phyloP scores from a whole-genome alignment of 2,329 filamentous ascomycete species.

The Lecanicillium sp. region DNA sequence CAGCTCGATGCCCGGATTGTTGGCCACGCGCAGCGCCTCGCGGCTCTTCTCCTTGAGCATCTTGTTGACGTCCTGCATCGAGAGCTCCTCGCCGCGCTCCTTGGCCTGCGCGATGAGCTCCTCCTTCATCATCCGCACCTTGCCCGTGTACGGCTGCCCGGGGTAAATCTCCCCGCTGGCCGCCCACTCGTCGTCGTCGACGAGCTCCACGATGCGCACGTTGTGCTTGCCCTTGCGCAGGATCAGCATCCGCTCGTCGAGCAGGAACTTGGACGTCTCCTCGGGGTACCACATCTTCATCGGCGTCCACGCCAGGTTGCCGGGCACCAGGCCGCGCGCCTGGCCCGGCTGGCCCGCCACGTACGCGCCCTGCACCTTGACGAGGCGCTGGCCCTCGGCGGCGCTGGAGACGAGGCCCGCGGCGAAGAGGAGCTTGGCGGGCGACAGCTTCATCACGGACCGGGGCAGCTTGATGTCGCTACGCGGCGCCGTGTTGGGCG shows the following conservation, averaged over 20 bases:
- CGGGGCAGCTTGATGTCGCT: slow-evolving; percentile 54
- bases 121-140: slow-evolving; percentile 37
- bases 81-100: slow-evolving; percentile 23
- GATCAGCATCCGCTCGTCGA: slow-evolving; percentile 53
- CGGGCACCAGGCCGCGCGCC: slow-evolving; percentile 38
- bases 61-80: slow-evolving; percentile 23
- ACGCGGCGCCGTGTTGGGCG: slow-evolving; percentile 42
- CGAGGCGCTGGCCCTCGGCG: slow-evolving; percentile 54
- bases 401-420: slow-evolving; percentile 51
- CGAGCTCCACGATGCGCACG: slow-evolving; percentile 53
- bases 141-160: slow-evolving; percentile 46
- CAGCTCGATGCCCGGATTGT: slow-evolving; percentile 37
- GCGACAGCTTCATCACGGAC: slow-evolving; percentile 50
- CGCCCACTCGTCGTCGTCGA: slow-evolving; percentile 50
- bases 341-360: slow-evolving; percentile 48
- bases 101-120: slow-evolving; percentile 32
- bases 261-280: slow-evolving; percentile 54
- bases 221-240: slow-evolving; percentile 60
- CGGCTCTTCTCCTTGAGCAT: slow-evolving; percentile 23
- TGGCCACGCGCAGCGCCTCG: slow-evolving; percentile 27
- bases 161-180: slow-evolving; percentile 44
- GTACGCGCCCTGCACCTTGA: slow-evolving; percentile 51
- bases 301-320: slow-evolving; percentile 53
- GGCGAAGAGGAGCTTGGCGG: slow-evolving; percentile 54
- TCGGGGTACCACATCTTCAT: slow-evolving; percentile 53